Evolutionary conservation across 805 yeast genomes (phyloP).

Genomic region (Diddensiella transvaalensis): DNA sequence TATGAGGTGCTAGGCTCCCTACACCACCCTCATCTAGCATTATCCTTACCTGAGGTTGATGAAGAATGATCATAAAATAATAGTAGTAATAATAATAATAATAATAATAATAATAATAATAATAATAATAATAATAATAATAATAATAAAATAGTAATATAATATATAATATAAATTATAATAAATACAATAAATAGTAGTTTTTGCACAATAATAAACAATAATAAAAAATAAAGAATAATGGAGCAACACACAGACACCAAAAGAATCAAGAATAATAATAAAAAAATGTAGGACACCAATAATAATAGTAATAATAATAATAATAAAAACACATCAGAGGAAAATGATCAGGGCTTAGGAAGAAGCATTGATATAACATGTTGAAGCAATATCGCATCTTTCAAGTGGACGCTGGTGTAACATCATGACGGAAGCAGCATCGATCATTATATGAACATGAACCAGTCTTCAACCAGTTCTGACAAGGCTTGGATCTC

Average conservation of each 20-base stretch:
- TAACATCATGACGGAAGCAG: slow-evolving; percentile 69
- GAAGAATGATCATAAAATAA: no score
- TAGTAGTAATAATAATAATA: no score
- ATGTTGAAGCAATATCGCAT: no score
- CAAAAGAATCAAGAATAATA: no score
- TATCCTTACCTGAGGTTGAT: neutral
- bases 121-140: no score
- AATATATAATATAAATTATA: no score
- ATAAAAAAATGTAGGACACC: neutral
- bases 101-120: no score
- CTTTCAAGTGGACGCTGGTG: no score
- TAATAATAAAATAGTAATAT: no score
- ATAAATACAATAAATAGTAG: slow-evolving; percentile 18
- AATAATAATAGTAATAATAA: neutral
- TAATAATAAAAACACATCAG: slow-evolving; percentile 3
- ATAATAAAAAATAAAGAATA: slow-evolving; percentile 11
- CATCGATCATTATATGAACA: slow-evolving; percentile 91
- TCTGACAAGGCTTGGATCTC: slow-evolving; percentile 87
- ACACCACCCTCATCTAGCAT: neutral
- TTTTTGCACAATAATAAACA: slow-evolving; percentile 31
- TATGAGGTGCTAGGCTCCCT: neutral
- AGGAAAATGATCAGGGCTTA: neutral
- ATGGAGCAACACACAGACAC: no score
- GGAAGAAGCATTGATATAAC: slow-evolving; percentile 1
- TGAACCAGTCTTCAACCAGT: slow-evolving; percentile 76